phyloP scores from a whole-genome alignment of 306 rosid genomes.

The Cyamopsis tetragonoloba region DNA sequence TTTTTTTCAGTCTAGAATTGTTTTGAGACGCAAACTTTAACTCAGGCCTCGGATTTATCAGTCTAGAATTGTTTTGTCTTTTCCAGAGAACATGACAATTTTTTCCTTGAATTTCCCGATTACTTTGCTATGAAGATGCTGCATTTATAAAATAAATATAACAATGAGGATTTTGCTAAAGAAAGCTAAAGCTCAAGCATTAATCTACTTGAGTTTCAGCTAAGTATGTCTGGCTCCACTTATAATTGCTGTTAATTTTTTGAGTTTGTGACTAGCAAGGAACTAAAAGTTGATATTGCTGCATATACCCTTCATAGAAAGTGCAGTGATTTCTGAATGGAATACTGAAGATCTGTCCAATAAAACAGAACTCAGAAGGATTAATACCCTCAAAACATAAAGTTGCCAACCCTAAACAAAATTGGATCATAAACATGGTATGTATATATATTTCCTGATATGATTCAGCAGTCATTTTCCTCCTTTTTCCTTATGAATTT shows the following conservation, averaged over 20 bases:
- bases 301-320: neutral
- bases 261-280: neutral
- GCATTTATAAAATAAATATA: neutral
- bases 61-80: neutral
- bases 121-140: slow-evolving; percentile 13
- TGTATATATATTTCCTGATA: neutral
- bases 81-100: neutral
- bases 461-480: neutral
- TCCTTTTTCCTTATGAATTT: neutral
- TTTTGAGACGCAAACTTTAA: no score
- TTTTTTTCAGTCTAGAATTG: no score
- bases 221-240: neutral
- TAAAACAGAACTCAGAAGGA: neutral
- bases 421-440: slow-evolving; percentile 28
- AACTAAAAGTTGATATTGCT: neutral
- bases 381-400: neutral
- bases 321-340: neutral
- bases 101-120: slow-evolving; percentile 27
- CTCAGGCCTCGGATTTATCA: slow-evolving; percentile 23
- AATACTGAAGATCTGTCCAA: neutral
- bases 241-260: neutral
- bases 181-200: neutral
- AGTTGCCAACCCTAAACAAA: neutral
- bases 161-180: neutral
- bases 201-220: neutral